phyloP scores from a whole-genome alignment of 257 asterid genomes.

The Solanum okadae region DNA sequence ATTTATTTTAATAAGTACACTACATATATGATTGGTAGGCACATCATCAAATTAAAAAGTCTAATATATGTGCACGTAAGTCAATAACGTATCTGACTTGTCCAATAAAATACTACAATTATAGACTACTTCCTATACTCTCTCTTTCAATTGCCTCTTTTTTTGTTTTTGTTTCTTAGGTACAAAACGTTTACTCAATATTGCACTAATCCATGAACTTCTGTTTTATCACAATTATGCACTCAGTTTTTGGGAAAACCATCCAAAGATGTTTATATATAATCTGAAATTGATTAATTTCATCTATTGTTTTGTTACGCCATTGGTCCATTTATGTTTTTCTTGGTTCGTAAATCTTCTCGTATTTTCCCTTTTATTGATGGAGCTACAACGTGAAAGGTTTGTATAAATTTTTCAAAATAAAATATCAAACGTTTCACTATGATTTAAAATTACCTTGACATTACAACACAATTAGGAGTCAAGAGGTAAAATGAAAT shows the following conservation, averaged over 20 bases:
- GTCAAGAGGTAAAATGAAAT: not conserved
- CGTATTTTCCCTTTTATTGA: not conserved
- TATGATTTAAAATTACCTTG: not conserved
- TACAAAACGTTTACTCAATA: not conserved
- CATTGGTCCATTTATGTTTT: not conserved
- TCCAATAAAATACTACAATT: not conserved
- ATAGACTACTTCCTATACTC: not conserved
- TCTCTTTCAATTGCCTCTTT: not conserved
- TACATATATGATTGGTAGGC: conserved; percentile 2
- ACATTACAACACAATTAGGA: not conserved
- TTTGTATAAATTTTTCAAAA: accelerated
- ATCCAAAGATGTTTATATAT: not conserved
- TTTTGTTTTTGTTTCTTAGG: not conserved
- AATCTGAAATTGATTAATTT: not conserved
- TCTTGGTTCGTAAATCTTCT: not conserved
- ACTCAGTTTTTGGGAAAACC: not conserved
- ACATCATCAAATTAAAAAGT: not conserved
- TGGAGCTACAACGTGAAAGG: not conserved
- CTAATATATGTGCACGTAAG: conserved; percentile 16
- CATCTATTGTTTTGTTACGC: too few relatives aligned
- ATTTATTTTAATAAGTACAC: not conserved
- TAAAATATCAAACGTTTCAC: not conserved
- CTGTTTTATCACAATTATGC: not conserved
- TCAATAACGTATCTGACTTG: conserved; percentile 40
- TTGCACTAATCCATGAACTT: not conserved